phyloP scores from a whole-genome alignment of 495 filamentous ascomycete genomes.

The Tetracladium setigerum region DNA sequence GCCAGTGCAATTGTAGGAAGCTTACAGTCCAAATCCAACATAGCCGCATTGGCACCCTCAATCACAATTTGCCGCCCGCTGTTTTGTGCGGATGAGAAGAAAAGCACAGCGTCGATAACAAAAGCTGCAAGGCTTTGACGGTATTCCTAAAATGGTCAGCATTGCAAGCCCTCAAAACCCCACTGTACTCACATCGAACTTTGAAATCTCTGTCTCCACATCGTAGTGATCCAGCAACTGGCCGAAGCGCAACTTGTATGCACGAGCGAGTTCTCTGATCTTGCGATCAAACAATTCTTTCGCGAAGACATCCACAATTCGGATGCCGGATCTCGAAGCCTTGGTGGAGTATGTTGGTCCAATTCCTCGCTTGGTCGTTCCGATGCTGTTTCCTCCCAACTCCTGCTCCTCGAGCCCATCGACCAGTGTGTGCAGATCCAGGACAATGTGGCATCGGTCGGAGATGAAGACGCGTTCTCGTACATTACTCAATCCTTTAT shows the following conservation, averaged over 20 bases:
- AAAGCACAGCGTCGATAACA: slow-evolving; percentile 60
- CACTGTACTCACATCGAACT: slow-evolving; percentile 4
- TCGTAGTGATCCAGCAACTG: slow-evolving; percentile 60
- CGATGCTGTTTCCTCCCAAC: slow-evolving; percentile 51
- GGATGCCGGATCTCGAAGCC: slow-evolving; percentile 65
- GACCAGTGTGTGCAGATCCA: slow-evolving; percentile 75
- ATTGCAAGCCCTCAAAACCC: slow-evolving; percentile 1
- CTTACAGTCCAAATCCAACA: slow-evolving; percentile 57
- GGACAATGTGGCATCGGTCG: slow-evolving; percentile 75
- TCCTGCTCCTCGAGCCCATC: slow-evolving; percentile 77
- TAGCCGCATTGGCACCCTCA: slow-evolving; percentile 85
- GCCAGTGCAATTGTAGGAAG: not conserved
- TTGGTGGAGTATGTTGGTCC: slow-evolving; percentile 81
- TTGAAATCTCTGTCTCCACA: slow-evolving; percentile 69
- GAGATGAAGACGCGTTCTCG: slow-evolving; percentile 67
- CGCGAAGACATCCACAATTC: slow-evolving; percentile 70
- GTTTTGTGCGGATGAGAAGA: slow-evolving; percentile 48
- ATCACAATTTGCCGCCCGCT: slow-evolving; percentile 62
- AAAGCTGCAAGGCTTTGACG: slow-evolving; percentile 57
- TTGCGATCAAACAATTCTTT: slow-evolving; percentile 66
- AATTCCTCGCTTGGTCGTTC: slow-evolving; percentile 57
- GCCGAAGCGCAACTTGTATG: slow-evolving; percentile 69
- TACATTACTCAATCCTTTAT: slow-evolving; percentile 60
- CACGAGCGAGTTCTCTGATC: slow-evolving; percentile 54
- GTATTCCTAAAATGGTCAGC: slow-evolving; percentile 42